These are phyloP conservation scores for Periglandula ipomoeae DNA, from an alignment of 2,329 filamentous ascomycete species.

Conservation along the genomic window DNA sequence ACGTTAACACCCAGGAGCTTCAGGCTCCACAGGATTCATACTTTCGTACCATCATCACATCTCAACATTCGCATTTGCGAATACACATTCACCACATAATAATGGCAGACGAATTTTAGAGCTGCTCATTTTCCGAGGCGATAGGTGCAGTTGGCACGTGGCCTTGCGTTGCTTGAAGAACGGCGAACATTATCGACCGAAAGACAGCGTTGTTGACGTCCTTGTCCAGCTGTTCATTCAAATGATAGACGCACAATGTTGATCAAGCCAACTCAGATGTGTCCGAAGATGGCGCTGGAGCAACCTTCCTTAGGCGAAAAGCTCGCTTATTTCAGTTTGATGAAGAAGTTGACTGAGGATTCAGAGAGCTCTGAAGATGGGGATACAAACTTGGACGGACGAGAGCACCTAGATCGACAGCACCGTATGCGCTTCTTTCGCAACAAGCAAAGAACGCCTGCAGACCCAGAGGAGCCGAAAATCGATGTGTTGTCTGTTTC, in stretches of 20 bases:
- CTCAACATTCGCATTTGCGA: too few relatives aligned
- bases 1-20: too few relatives aligned
- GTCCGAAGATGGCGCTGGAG: neutral
- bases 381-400: neutral
- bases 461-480: neutral
- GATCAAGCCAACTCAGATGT: neutral
- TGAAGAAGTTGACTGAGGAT: constrained; percentile 20
- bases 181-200: too few relatives aligned
- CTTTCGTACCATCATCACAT: too few relatives aligned
- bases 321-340: constrained; percentile 34
- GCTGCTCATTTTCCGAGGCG: too few relatives aligned
- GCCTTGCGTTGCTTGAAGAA: too few relatives aligned
- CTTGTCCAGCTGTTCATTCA: too few relatives aligned
- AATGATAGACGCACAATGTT: too few relatives aligned
- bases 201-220: neutral
- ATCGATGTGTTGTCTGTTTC: neutral
- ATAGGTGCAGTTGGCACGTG: too few relatives aligned
- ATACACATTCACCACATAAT: too few relatives aligned
- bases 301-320: constrained; percentile 26
- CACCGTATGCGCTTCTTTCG: constrained; percentile 3
- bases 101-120: too few relatives aligned
- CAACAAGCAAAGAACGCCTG: neutral
- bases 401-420: constrained; percentile 1
- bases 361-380: neutral
- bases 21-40: too few relatives aligned